Base-by-base conservation (phyloP, 2,329 filamentous ascomycete genomes). In the Diaporthe longicolla region DNA sequence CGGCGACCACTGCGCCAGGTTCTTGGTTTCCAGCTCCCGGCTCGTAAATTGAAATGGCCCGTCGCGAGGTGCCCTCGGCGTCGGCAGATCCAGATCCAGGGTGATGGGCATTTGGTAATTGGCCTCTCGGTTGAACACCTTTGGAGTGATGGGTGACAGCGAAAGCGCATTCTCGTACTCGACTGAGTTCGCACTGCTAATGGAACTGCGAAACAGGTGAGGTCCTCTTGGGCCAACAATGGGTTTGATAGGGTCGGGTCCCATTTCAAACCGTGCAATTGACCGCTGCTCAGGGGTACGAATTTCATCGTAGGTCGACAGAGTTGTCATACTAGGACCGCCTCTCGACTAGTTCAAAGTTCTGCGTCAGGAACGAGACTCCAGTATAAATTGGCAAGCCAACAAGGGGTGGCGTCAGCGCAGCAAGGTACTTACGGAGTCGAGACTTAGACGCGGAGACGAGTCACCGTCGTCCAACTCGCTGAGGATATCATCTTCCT, bases 221-320 rank as follows among this genome's bases (percentile, higher is more conserved):
- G 95, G 95, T 1, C 95, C 95, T 77, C 89, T 89, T 2, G 95
- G 95, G 0, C 95, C 95, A 81, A 95, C 89, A 9, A 96, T 91
- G 43, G 92, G 88, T 82, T 93, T 93, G 54, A 83, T 78, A n/a
- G 88, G 82, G 74, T 89, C 88, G 75, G 89, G 74, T 9, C 74
- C 74, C 72, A 75, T 75, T 29, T 75, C 74, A 55, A 75, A 75
- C 32, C 55, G 72, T 29, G 74, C 74, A n/a, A 75, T 40, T 43
- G 74, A 75, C 54, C 71, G 74, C 50, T 75, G 74, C 8, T 75
- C 74, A 24, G 95, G 95, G 35, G 95, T 98, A 40, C 91, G 90
- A 4, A 92, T 89, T 81, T 97, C 95, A 79, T 97, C 95, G 79
- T 93, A 95, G 1, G 94, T 96, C 9, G 95, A 97, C 50, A 97